Percentiles rank a stretch among this genome's conserved stretches.
Conservation (phyloP, 352 stramenopile species). For the Phytophthora cactorum region DNA sequence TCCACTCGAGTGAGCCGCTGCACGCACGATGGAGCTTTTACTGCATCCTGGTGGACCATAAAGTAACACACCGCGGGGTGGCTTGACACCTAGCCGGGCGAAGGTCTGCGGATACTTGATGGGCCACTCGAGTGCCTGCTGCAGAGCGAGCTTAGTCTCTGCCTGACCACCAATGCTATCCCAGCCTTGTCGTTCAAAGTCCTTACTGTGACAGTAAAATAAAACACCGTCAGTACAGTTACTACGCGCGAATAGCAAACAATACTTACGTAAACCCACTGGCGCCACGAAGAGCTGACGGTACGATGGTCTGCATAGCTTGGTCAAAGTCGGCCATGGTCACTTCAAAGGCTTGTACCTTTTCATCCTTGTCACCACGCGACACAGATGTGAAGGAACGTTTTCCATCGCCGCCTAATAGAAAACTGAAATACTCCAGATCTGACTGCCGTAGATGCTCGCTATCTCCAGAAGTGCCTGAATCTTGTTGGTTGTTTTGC, state of each 20-base stretch:
- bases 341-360: slow-evolving; percentile 48
- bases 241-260: neutral
- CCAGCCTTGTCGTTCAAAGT: slow-evolving; percentile 70
- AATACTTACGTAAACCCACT: slow-evolving; percentile 60
- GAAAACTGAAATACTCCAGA: slow-evolving; percentile 53
- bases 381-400: neutral
- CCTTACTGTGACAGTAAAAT: slow-evolving; percentile 42
- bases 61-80: slow-evolving; percentile 82
- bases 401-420: slow-evolving; percentile 33
- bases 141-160: slow-evolving; percentile 73
- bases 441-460: slow-evolving; percentile 5
- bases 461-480: neutral
- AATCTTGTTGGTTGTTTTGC: slow-evolving; percentile 16
- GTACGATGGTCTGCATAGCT: slow-evolving; percentile 70
- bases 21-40: slow-evolving; percentile 91
- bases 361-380: slow-evolving; percentile 2
- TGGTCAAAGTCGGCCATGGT: slow-evolving; percentile 79
- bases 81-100: slow-evolving; percentile 65
- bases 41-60: slow-evolving; percentile 92
- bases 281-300: slow-evolving; percentile 67
- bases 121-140: slow-evolving; percentile 91
- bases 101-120: slow-evolving; percentile 82
- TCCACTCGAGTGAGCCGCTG: slow-evolving; percentile 73
- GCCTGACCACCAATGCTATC: slow-evolving; percentile 79
- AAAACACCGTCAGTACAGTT: slow-evolving; percentile 9